phyloP scores from a whole-genome alignment of 306 rosid genomes.

The Myrica gale region DNA sequence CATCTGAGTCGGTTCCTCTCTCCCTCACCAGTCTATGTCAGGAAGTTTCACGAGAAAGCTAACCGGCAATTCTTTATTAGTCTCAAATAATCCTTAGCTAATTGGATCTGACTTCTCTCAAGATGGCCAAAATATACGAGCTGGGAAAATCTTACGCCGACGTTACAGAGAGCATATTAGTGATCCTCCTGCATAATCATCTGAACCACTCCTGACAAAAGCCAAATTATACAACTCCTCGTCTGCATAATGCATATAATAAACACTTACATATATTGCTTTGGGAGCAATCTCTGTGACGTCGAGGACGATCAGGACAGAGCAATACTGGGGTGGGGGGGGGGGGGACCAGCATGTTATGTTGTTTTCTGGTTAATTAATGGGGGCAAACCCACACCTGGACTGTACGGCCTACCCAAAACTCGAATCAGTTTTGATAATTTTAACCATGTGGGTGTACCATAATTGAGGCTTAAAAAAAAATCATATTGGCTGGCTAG shows the following conservation, averaged over 20 bases:
- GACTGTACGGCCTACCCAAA: slow-evolving; percentile 51
- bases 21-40: slow-evolving; percentile 30
- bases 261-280: not conserved
- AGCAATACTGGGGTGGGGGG: not conserved
- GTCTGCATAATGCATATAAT: not conserved
- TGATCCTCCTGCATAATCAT: not conserved
- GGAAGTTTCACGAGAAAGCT: slow-evolving; percentile 31
- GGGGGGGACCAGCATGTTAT: slow-evolving; percentile 15
- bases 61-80: slow-evolving; percentile 13
- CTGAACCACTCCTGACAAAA: not conserved
- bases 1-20: slow-evolving; percentile 35
- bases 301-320: not conserved
- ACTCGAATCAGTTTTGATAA: slow-evolving; percentile 19
- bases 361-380: slow-evolving; percentile 31
- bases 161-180: not conserved
- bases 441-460: slow-evolving; percentile 26
- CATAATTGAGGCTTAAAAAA: not conserved
- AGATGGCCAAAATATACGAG: slow-evolving; percentile 3
- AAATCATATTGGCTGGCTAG: not conserved
- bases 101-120: slow-evolving; percentile 27
- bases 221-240: not conserved
- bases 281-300: not conserved
- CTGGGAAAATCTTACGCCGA: not conserved
- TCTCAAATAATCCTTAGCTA: slow-evolving; percentile 26
- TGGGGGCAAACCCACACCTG: slow-evolving; percentile 9